These are phyloP conservation scores for Saturnispora zaruensis DNA, from an alignment of 805 yeast genomes.

Conservation along the genomic window DNA sequence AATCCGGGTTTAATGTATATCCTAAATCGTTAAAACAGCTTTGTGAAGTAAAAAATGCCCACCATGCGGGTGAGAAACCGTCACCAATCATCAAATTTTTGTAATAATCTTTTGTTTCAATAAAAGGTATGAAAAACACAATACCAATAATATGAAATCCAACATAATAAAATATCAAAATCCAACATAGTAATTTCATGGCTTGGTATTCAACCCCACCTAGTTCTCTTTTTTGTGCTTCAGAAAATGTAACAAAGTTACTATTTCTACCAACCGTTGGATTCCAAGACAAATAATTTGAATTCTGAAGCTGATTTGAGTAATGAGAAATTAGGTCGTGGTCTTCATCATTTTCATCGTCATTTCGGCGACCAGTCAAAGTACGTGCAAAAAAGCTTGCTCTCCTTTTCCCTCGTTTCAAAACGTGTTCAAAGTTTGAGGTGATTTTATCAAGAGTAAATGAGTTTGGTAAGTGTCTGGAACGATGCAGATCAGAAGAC, in stretches of 20 bases:
- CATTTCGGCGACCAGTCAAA: conserved; percentile 11
- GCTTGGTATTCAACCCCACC: conserved; percentile 98
- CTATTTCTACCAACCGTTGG: conserved; percentile 94
- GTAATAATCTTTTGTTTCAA: conserved; percentile 35
- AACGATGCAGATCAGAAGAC: background rate
- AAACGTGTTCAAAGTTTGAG: conserved; percentile 8
- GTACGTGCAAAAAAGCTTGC: conserved; percentile 15
- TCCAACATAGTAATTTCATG: conserved; percentile 59
- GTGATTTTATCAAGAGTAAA: conserved; percentile 3
- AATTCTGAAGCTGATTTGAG: conserved; percentile 29
- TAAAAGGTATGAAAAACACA: conserved; percentile 55
- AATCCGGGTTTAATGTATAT: conserved; percentile 68
- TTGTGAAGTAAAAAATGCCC: conserved; percentile 81
- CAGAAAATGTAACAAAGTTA: conserved; percentile 72
- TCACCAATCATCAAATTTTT: conserved; percentile 34
- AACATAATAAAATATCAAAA: conserved; percentile 58
- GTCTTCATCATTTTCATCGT: conserved; percentile 15
- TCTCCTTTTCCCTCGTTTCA: conserved; percentile 6
- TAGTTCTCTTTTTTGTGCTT: conserved; percentile 80
- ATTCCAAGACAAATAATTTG: conserved; percentile 75
- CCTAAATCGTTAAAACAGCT: conserved; percentile 86
- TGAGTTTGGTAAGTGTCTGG: background rate
- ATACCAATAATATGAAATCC: conserved; percentile 62
- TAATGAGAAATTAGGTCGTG: conserved; percentile 25
- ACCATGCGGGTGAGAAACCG: conserved; percentile 79